phyloP scores from a whole-genome alignment of 208 protist genomes.

The Crithidia bombi region DNA sequence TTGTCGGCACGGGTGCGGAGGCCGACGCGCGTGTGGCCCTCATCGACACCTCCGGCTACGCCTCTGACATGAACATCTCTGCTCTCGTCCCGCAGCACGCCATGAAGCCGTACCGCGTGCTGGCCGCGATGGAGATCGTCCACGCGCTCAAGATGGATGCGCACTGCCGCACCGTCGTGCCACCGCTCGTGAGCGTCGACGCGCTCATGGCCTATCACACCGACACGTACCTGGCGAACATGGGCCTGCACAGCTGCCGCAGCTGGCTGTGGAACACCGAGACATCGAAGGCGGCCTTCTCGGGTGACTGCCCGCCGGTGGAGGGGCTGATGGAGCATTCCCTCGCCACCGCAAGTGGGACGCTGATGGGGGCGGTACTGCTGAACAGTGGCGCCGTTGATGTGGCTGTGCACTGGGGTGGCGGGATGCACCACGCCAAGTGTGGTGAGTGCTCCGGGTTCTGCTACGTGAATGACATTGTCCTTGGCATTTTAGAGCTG shows the following conservation, averaged over 20 bases:
- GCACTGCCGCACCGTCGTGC: constrained; percentile 72
- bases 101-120: constrained; percentile 90
- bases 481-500: constrained; percentile 99
- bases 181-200: constrained; percentile 73
- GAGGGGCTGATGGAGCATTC: constrained; percentile 91
- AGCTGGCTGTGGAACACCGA: constrained; percentile 88
- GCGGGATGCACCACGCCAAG: constrained; percentile 99
- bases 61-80: constrained; percentile 86
- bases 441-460: constrained; percentile 98
- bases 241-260: constrained; percentile 79
- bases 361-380: constrained; percentile 84
- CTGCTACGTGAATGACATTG: constrained; percentile 99
- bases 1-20: background rate
- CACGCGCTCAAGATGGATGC: constrained; percentile 55
- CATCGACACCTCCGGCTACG: constrained; percentile 85
- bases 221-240: constrained; percentile 81
- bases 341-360: constrained; percentile 81
- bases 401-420: constrained; percentile 99
- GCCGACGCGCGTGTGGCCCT: constrained; percentile 46
- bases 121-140: constrained; percentile 87
- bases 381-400: constrained; percentile 82
- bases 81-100: constrained; percentile 88
- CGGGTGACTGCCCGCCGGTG: constrained; percentile 88
- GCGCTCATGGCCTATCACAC: constrained; percentile 74
- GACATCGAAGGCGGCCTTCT: constrained; percentile 83